Evolutionary conservation across 768 basidiomycete species (phyloP), one percentile per base, ranked within the genome.

Genomic region (Candolleomyces efflorescens): DNA sequence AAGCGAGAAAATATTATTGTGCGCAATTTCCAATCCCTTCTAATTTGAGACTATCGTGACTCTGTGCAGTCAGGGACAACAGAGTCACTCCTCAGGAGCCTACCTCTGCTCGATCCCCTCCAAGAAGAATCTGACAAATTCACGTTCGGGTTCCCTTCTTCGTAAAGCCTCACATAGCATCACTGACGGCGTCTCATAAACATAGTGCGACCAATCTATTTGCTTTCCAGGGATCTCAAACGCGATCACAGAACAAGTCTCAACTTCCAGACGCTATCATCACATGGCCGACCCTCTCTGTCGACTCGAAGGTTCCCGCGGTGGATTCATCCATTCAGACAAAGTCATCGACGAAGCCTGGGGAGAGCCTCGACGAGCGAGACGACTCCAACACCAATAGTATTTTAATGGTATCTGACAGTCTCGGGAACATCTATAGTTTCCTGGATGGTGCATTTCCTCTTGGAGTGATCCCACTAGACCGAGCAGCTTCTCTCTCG

Each of bases 371-470:
- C 49, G 76, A 81, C 59, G 80, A 80, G 61, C 67, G 67, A 9
- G 82, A 84, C 59, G 77, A 71, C 22, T 78, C 82, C 59, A 83
- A 84, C 63, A 65, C 79, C 27, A 83, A 86, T 64, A 90, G 88
- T 63, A 72, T 93, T 54, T 73, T 93, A 18, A 74, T 79, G 27
- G 78, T 84, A 44, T 68, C 85, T 15, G 89, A 90, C 64, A 73
- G 78, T 53, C 59, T 68, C 18, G 89, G 91, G 5, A 69, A 69
- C 56, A 67, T 91, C 39, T 80, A 85, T 67, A 80, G 72, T 60
- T 92, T 85, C 71, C 74, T 92, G 48, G 90, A 93, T 65, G 92
- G 91, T 15, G 82, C 80, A 60, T 93, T 87, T 70, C 81, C 83
- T 32, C 73, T 93, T 38, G 91, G 91, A 23, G 68, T 73, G 20